Conservation (phyloP, 768 basidiomycete genomes). For the Russula vinacea region DNA sequence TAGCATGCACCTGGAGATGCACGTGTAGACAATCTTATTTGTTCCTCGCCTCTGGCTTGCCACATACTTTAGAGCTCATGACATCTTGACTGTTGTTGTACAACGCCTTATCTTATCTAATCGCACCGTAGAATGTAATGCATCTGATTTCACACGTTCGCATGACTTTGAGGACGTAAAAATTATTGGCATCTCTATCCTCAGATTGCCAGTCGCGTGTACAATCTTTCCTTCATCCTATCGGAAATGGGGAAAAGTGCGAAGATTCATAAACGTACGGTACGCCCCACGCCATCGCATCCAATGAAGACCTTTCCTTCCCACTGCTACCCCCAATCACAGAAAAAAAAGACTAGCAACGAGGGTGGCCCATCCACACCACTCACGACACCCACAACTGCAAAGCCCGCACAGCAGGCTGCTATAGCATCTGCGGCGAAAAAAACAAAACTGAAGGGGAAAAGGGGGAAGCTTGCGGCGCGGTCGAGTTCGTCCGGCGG, state of each 20-base stretch:
- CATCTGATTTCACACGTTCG: neutral
- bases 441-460: slow-evolving; percentile 43
- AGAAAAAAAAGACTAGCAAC: slow-evolving; percentile 33
- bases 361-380: slow-evolving; percentile 14
- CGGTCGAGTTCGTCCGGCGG: slow-evolving; percentile 25
- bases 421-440: slow-evolving; percentile 34
- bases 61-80: slow-evolving; percentile 10
- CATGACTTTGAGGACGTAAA: too few species aligned
- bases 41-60: neutral
- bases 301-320: neutral
- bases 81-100: slow-evolving; percentile 3
- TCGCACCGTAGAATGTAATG: neutral
- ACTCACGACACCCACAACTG: slow-evolving; percentile 15
- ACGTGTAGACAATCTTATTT: neutral
- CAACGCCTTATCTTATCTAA: slow-evolving; percentile 22
- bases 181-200: neutral
- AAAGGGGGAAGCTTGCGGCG: slow-evolving; percentile 27
- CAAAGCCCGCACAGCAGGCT: slow-evolving; percentile 29
- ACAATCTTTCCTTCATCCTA: neutral
- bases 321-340: neutral
- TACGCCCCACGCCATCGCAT: slow-evolving; percentile 33
- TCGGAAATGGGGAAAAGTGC: slow-evolving; percentile 61
- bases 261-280: slow-evolving; percentile 60
- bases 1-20: neutral
- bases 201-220: neutral